Evolutionary conservation across 2,329 filamentous ascomycete genomes (phyloP), one percentile per base, ranked within the genome.

Genomic region (Venturia pyrina): DNA sequence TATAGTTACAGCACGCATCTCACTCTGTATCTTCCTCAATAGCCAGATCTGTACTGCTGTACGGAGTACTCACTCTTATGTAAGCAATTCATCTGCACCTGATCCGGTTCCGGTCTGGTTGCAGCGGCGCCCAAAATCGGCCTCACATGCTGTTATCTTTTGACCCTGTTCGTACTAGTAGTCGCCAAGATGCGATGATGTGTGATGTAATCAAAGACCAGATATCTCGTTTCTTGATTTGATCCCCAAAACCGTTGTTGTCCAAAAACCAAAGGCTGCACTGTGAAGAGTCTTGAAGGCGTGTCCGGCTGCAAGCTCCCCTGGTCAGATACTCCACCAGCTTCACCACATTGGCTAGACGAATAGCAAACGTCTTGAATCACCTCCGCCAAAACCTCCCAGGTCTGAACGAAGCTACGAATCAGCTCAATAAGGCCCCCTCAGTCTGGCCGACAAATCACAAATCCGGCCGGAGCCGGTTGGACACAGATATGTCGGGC

Each of bases 311-410:
- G 37, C 53, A 59, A 59, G 53, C 32, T 37, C 32, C 48, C 21
- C 48, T 28, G 21, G 19, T 24, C 13, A 28, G 32, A 60, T 11
- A 61, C 21, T 61, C 57, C 57, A 13, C 21, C 57, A 61, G 32
- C 17, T 63, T 50, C 61, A 48, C 32, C 62, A 40, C n/a, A 48
- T 56, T 64, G 62, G 62, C 40, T 17, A 43, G 46, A 24, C 37
- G 53, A 37, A 34, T 65, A 34, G 40, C 50, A 17, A 43, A 41
- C 63, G 7, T 65, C 48, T n/a, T 43, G 15, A 59, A 34, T 48
- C 63, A 65, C 50, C 63, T 65, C 32, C 63, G 63, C 34, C 62
- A 46, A 48, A 64, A 1, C 34, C 62, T 64, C 15, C 63, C 63
- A 8, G 8, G 28, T 24, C n/a, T 65, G 10, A 32, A 24, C 15